phyloP scores from a whole-genome alignment of 306 rosid genomes.

The Mucuna pruriens region DNA sequence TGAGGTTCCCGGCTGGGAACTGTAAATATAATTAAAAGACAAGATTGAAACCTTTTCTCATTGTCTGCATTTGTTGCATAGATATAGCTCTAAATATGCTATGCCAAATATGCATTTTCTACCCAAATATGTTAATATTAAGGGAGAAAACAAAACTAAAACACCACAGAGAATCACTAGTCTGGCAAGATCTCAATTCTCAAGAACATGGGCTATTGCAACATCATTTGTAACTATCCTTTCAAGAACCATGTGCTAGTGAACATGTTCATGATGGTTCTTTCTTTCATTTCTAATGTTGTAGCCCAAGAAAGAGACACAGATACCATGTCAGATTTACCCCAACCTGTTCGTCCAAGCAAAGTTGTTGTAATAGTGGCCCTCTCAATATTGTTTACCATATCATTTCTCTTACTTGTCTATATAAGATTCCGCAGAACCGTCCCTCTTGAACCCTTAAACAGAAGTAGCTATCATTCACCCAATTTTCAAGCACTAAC shows the following conservation, averaged over 20 bases:
- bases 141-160: not conserved
- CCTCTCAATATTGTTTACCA: not conserved
- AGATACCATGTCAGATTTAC: not conserved
- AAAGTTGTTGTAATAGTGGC: not conserved
- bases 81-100: not conserved
- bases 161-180: not conserved
- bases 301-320: not conserved
- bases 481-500: not conserved
- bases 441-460: not conserved
- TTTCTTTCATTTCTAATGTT: constrained; percentile 1
- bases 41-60: not conserved
- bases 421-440: not conserved
- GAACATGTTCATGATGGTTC: constrained; percentile 19
- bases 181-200: not conserved
- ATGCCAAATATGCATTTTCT: not conserved
- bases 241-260: not conserved
- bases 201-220: not conserved
- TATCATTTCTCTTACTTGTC: not conserved
- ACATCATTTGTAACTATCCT: not conserved
- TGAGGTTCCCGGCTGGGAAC: not conserved
- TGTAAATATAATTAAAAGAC: not conserved
- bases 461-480: not conserved
- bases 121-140: not conserved
- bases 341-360: not conserved
- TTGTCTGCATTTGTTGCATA: not conserved